Evolutionary conservation across 106 monocot species (phyloP), one percentile per base, ranked within the genome.

Genomic region (Cymbidium sinense): DNA sequence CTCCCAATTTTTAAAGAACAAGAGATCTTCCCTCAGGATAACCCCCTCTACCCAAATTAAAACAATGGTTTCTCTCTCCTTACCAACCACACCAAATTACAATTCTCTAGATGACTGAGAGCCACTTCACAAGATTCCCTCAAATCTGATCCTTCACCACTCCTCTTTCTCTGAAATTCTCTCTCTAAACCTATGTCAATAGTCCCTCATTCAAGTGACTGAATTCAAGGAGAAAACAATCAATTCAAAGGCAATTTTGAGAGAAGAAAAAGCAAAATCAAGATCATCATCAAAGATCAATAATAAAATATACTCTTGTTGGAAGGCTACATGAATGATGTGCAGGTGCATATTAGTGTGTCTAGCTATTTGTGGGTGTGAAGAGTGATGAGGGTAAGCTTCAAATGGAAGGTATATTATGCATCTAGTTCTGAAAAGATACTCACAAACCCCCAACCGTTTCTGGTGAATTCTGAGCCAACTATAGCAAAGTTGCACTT

Each of bases 401-500:
- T 12, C 52, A 64, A 6, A 64, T 20, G 28, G 64, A 64, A 64
- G 9, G 64, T 64, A 6, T 20, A 33, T 39, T 67, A 67, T 67
- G 67, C 4, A 67, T 67, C 33, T 31, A 67, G 17, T 31, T 37
- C 4, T 47, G 31, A 51, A 33, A 64, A 80, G 12, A 30, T 79
- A 86, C 95, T 90, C 82, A 95, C 95, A 78, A 95, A 95, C 55
- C 95, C 95, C 95, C 95, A 95, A 20, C 95, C 93, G 43, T 71
- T 89, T 83, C 73, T 95, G 30, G 93, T 95, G 75, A 95, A 95
- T 13, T 95, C 93, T 23, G 85, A 81, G 43, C 95, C 95, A 4
- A 87, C 77, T 62, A 84, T 65, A 0, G 88, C 43, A 70, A 85
- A 95, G 19, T 84, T 85, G 81, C 90, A 88, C 43, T 95, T 76